Conservation (phyloP, 2,329 filamentous ascomycete species). For the Arthrobotrys sphaeroides region DNA sequence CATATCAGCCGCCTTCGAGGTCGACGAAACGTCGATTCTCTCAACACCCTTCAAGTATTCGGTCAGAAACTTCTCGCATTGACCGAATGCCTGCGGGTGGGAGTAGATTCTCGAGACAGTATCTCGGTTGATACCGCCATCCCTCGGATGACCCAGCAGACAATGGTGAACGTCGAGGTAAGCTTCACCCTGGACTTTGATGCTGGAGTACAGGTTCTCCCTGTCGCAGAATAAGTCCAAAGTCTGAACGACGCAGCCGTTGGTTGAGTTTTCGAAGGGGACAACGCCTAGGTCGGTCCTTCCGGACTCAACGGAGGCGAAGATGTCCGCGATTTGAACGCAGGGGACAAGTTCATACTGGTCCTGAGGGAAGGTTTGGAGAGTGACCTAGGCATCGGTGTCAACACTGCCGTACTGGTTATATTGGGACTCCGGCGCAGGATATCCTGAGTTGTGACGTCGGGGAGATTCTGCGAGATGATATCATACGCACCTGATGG, state of each 20-base stretch:
- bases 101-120: conserved; percentile 81
- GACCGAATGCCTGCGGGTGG: conserved; percentile 94
- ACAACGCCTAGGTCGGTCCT: conserved; percentile 78
- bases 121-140: conserved; percentile 63
- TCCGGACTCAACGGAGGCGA: conserved; percentile 76
- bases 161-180: conserved; percentile 91
- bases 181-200: conserved; percentile 81
- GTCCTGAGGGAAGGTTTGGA: conserved; percentile 60
- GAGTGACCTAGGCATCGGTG: conserved; percentile 56
- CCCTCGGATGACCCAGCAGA: conserved; percentile 70
- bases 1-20: conserved; percentile 83
- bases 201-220: conserved; percentile 70
- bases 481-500: conserved; percentile 68
- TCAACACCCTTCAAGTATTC: conserved; percentile 77
- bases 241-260: conserved; percentile 89
- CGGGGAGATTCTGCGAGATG: conserved; percentile 21
- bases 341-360: conserved; percentile 36
- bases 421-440: too few relatives aligned
- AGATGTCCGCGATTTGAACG: conserved; percentile 71
- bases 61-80: conserved; percentile 80
- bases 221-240: conserved; percentile 88
- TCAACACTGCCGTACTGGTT: background rate
- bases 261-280: conserved; percentile 95
- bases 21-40: conserved; percentile 83
- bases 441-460: too few relatives aligned